Evolutionary conservation across 1,284 basidiomycete genomes (phyloP).

Genomic region (Apiotrichum sp.): DNA sequence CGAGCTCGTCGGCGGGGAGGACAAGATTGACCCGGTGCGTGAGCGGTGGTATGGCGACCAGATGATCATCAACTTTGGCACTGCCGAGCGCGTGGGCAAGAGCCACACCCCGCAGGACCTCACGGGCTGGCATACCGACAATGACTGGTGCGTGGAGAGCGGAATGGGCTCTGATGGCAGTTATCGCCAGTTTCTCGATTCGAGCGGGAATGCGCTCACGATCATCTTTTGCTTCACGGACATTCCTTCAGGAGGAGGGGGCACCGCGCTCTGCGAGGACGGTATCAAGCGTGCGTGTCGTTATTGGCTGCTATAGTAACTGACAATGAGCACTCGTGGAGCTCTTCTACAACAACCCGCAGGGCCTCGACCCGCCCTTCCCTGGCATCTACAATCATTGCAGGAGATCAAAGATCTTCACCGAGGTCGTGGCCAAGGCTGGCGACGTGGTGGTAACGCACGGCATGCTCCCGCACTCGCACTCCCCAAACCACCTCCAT

Average conservation of each 20-base stretch:
- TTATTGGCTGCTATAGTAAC: background rate
- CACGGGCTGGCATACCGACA: constrained; percentile 29
- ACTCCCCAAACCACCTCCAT: constrained; percentile 27
- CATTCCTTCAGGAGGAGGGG: constrained; percentile 22
- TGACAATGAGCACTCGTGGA: constrained; percentile 17
- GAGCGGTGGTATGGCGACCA: constrained; percentile 34
- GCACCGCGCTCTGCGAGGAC: constrained; percentile 26
- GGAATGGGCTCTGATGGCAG: background rate
- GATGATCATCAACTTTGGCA: constrained; percentile 33
- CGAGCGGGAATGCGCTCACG: constrained; percentile 28
- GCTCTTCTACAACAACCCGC: constrained; percentile 24
- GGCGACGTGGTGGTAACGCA: constrained; percentile 32
- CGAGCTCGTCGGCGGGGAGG: constrained; percentile 33
- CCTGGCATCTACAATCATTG: constrained; percentile 15
- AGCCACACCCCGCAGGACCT: constrained; percentile 6
- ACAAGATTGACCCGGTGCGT: constrained; percentile 26
- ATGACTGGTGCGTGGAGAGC: constrained; percentile 25
- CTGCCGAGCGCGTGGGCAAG: constrained; percentile 10
- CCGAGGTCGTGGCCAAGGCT: constrained; percentile 21
- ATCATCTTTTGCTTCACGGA: constrained; percentile 33
- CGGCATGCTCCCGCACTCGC: constrained; percentile 27
- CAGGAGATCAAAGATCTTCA: constrained; percentile 10
- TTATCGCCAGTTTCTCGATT: constrained; percentile 33
- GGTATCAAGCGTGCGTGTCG: constrained; percentile 20
- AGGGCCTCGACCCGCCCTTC: constrained; percentile 30